Percentiles rank a stretch among this genome's conserved stretches.
phyloP scores from a whole-genome alignment of 768 basidiomycete genomes.

The Lentinula sp. region DNA sequence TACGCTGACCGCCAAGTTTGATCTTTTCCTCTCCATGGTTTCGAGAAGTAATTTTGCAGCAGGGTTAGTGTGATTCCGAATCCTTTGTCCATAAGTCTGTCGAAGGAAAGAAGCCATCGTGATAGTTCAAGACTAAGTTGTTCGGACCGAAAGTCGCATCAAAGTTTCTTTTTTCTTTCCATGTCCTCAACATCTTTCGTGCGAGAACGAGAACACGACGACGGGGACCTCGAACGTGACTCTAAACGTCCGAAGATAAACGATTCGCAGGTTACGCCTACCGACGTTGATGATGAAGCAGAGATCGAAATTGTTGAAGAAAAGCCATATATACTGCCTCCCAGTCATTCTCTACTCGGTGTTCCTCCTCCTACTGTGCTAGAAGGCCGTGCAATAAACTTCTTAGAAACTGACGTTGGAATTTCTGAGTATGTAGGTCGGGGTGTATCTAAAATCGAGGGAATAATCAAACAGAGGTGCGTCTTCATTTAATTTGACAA shows the following conservation, averaged over 20 bases:
- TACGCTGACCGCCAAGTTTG: constrained; percentile 93
- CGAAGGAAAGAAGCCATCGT: constrained; percentile 29
- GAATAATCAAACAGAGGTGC: constrained; percentile 96
- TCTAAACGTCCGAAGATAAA: constrained; percentile 40
- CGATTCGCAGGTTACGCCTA: constrained; percentile 3
- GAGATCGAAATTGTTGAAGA: neutral
- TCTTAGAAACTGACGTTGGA: constrained; percentile 79
- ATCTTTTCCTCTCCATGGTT: constrained; percentile 79
- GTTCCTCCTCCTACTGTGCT: constrained; percentile 44
- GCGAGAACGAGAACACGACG: constrained; percentile 48
- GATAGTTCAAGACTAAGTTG: constrained; percentile 16
- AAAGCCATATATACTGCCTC: constrained; percentile 46
- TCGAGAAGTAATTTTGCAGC: constrained; percentile 75
- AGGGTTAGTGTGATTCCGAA: constrained; percentile 55
- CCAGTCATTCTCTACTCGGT: constrained; percentile 67
- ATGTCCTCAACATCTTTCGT: constrained; percentile 22
- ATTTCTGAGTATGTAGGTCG: constrained; percentile 82
- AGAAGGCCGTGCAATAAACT: constrained; percentile 48
- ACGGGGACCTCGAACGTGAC: constrained; percentile 30
- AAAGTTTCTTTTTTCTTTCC: constrained; percentile 8
- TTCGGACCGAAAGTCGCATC: neutral
- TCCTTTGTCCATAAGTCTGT: constrained; percentile 60
- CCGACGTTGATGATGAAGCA: neutral
- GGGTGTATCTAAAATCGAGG: constrained; percentile 68
- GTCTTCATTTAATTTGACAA: neutral